Percentiles rank a stretch among this genome's conserved stretches.
Evolutionary conservation across 2,329 filamentous ascomycete genomes (phyloP).

Genomic region (Penicillium rolfsii): DNA sequence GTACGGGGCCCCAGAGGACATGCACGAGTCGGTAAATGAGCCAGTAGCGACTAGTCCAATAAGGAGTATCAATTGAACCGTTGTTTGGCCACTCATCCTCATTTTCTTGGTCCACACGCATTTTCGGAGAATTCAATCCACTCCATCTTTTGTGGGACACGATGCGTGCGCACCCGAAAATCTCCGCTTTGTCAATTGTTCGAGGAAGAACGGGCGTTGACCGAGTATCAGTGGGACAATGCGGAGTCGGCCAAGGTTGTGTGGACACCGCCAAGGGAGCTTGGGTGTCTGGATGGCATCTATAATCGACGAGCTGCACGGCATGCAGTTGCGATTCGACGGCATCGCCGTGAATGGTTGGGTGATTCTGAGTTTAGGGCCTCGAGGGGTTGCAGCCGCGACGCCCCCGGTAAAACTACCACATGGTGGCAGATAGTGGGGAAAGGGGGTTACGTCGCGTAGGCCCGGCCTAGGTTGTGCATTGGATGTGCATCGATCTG

Average conservation of each 20-base stretch:
- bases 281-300: slow-evolving; percentile 18
- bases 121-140: neutral
- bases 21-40: neutral
- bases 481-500: neutral
- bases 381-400: neutral
- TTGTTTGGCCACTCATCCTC: neutral
- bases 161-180: slow-evolving; percentile 6
- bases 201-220: neutral
- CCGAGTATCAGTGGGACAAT: slow-evolving; percentile 19
- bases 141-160: neutral
- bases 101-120: neutral
- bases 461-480: neutral
- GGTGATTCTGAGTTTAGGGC: neutral
- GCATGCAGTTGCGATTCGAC: slow-evolving; percentile 15
- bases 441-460: neutral
- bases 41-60: neutral
- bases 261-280: slow-evolving; percentile 24
- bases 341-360: slow-evolving; percentile 10
- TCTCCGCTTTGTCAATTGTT: neutral
- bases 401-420: slow-evolving; percentile 2
- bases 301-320: neutral
- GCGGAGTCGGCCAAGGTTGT: slow-evolving; percentile 20
- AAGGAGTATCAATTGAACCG: neutral
- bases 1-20: neutral
- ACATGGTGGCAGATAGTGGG: slow-evolving; percentile 1